phyloP scores from a whole-genome alignment of 495 filamentous ascomycete species.

The Aspergillus taichungensis region DNA sequence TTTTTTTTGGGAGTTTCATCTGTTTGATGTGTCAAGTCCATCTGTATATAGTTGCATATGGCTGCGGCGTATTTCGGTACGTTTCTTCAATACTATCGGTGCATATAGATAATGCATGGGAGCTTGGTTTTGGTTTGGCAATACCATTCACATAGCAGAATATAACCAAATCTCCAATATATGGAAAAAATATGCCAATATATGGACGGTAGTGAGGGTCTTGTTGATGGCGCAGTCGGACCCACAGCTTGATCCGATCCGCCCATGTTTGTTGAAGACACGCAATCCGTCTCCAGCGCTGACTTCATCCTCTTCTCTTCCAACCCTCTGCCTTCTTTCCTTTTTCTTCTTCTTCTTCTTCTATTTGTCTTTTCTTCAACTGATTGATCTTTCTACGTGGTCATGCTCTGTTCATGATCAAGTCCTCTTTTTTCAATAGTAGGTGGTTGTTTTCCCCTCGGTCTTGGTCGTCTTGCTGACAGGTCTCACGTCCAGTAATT shows the following conservation, averaged over 20 bases:
- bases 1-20: neutral
- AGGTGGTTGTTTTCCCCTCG: neutral
- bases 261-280: slow-evolving; percentile 13
- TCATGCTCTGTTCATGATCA: slow-evolving; percentile 13
- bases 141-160: too few relatives aligned
- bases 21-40: too few relatives aligned
- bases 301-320: neutral
- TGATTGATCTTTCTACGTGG: neutral
- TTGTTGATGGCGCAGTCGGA: slow-evolving; percentile 2
- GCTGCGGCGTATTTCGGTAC: too few relatives aligned
- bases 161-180: too few relatives aligned
- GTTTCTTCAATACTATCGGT: too few relatives aligned
- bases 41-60: too few relatives aligned
- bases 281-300: slow-evolving; percentile 14
- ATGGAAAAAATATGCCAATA: too few relatives aligned
- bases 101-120: too few relatives aligned
- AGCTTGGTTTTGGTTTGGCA: too few relatives aligned
- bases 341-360: neutral
- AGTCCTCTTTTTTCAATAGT: neutral
- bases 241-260: slow-evolving; percentile 16
- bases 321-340: neutral
- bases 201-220: too few relatives aligned
- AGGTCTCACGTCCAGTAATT: neutral
- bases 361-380: neutral
- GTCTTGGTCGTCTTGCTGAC: slow-evolving; percentile 1